Conservation (phyloP, 495 filamentous ascomycete genomes). For the Aspergillus diversus region DNA sequence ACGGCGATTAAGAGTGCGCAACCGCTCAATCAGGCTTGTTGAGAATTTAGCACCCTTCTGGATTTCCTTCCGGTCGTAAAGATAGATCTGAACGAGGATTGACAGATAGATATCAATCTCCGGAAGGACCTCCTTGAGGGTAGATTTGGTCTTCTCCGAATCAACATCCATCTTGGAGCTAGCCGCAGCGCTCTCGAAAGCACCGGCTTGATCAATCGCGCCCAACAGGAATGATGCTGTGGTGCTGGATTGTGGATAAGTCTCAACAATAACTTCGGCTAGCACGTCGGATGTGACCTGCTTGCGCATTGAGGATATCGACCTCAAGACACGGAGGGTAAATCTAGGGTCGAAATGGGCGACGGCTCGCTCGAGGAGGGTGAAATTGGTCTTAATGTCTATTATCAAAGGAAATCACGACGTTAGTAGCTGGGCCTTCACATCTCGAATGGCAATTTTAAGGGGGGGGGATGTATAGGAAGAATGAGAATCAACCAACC, state of each 20-base stretch:
- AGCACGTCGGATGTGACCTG: slow-evolving; percentile 80
- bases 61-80: slow-evolving; percentile 81
- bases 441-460: background rate
- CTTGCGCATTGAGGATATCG: slow-evolving; percentile 94
- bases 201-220: slow-evolving; percentile 65
- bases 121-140: slow-evolving; percentile 73
- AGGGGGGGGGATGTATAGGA: slow-evolving; percentile 10
- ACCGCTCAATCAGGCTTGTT: slow-evolving; percentile 72
- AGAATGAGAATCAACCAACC: slow-evolving; percentile 40
- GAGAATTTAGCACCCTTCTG: slow-evolving; percentile 84
- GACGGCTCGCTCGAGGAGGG: slow-evolving; percentile 88
- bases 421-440: slow-evolving; percentile 9
- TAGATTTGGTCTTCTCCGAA: slow-evolving; percentile 50
- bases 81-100: slow-evolving; percentile 85
- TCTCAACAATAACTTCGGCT: slow-evolving; percentile 77
- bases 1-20: slow-evolving; percentile 88
- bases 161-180: slow-evolving; percentile 79
- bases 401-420: slow-evolving; percentile 5
- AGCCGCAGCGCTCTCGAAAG: slow-evolving; percentile 57
- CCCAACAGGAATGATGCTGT: slow-evolving; percentile 70
- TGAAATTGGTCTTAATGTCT: slow-evolving; percentile 96
- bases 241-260: slow-evolving; percentile 66
- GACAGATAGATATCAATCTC: slow-evolving; percentile 92
- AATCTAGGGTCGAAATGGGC: slow-evolving; percentile 93
- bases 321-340: slow-evolving; percentile 88